Conservation (phyloP, 1,139 yeast genomes). For the Yamadazyma blattariae region DNA sequence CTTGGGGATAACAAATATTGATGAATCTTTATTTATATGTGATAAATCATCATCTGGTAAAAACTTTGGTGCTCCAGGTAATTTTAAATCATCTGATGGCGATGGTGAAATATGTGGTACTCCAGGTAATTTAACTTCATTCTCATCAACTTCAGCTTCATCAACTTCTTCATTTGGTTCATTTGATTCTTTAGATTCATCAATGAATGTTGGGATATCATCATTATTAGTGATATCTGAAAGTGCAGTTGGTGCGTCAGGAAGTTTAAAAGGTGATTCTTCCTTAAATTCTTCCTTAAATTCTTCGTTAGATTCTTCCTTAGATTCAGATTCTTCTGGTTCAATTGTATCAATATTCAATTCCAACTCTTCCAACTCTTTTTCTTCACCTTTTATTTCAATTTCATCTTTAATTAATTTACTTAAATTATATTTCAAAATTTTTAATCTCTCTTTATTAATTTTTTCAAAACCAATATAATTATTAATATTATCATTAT, state of each 20-base stretch:
- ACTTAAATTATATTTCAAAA: constrained; percentile 40
- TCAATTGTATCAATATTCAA: too few relatives aligned
- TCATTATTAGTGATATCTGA: too few relatives aligned
- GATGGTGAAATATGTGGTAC: constrained; percentile 32
- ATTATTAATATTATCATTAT: constrained; percentile 29
- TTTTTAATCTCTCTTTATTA: constrained; percentile 34
- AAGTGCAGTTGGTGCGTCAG: constrained; percentile 20
- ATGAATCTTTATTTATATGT: constrained; percentile 36
- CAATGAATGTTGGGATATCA: too few relatives aligned
- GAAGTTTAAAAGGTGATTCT: constrained; percentile 7
- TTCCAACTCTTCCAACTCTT: constrained; percentile 21
- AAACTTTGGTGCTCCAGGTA: constrained; percentile 45
- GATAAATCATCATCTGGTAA: constrained; percentile 41
- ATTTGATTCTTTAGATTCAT: neutral
- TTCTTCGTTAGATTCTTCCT: too few relatives aligned
- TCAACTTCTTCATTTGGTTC: neutral
- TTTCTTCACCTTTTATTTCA: constrained; percentile 24
- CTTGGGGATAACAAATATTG: constrained; percentile 36
- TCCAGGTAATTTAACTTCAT: constrained; percentile 25
- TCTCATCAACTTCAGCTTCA: constrained; percentile 3
- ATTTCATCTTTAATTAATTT: constrained; percentile 39
- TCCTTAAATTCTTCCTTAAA: constrained; percentile 2
- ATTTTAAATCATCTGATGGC: constrained; percentile 18
- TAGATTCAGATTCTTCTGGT: too few relatives aligned
- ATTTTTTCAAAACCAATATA: constrained; percentile 25